A percentile compares a stretch with the other conserved stretches of the same genome.
Conservation (phyloP, 2,329 filamentous ascomycete species). For the Beauveria medogensis region DNA sequence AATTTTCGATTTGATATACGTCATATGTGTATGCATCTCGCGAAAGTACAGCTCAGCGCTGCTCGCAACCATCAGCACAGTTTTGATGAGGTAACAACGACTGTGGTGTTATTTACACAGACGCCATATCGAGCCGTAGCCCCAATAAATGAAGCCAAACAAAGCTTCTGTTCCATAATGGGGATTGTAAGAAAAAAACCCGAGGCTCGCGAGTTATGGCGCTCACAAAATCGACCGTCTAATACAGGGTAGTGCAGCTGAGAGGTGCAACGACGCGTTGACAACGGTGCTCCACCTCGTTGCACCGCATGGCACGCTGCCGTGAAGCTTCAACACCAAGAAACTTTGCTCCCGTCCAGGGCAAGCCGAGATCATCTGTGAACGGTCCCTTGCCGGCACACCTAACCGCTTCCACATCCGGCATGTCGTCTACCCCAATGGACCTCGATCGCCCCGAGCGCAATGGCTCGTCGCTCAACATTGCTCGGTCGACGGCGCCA, state of each 20-base stretch:
- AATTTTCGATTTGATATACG: too few relatives aligned
- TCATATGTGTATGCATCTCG: too few relatives aligned
- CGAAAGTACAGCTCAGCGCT: too few relatives aligned
- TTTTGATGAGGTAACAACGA: too few relatives aligned
- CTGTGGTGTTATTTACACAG: too few relatives aligned
- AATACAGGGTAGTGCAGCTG: neutral
- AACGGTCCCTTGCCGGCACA: neutral
- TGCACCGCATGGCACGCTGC: neutral
- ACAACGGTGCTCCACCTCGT: neutral
- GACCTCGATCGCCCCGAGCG: constrained; percentile 42
- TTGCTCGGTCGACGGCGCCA: constrained; percentile 38
- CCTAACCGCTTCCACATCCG: neutral
- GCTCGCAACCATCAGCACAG: too few relatives aligned
- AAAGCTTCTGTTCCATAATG: too few relatives aligned
- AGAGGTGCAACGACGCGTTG: neutral
- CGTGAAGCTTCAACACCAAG: neutral
- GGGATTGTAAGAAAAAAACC: too few relatives aligned
- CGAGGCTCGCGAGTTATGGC: too few relatives aligned
- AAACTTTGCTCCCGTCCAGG: neutral
- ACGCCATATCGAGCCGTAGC: too few relatives aligned
- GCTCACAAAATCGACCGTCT: too few relatives aligned
- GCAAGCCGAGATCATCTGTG: neutral
- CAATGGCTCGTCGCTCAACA: constrained; percentile 39
- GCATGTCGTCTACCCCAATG: constrained; percentile 49
- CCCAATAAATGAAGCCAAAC: too few relatives aligned